Evolutionary conservation across 2,329 filamentous ascomycete genomes (phyloP), one percentile per base, ranked within the genome.

Genomic region (Rhynchosporium secalis): DNA sequence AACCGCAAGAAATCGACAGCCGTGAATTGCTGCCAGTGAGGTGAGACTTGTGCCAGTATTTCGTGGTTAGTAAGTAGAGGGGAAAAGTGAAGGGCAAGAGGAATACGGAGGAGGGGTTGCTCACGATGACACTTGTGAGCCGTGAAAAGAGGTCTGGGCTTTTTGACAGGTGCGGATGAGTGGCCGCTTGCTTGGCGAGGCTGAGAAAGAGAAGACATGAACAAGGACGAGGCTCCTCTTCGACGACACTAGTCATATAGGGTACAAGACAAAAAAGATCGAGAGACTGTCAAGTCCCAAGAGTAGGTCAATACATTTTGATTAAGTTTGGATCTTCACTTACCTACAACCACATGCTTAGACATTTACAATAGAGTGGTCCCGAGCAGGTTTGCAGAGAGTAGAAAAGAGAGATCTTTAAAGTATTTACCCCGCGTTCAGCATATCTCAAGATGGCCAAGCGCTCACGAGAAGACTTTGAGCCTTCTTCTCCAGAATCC

Each of bases 381-480:
- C 33, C 49, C 61, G 12, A 52, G 20, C 41, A 62, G 61, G 45
- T 62, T 41, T 59, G 26, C 57, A 59, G 51, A 38, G 6, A 36
- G 9, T 38, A 41, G 20, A 51, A 28, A 56, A 61, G 40, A 60
- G 58, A 62, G 56, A 49, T 52, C 56, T 48, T 49, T 52, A 68
- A 63, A 70, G 69, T 77, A 77, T 74, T 72, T 72, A 63, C 74
- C 75, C 75, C 73, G 70, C 68, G 65, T 70, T 67, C 65, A 69
- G 66, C 61, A 66, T 52, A 56, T 67, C 65, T 63, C 45, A 72
- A 68, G 61, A 88, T 87, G 86, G 78, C 79, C 69, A 88, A 88
- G 76, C 85, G 86, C 74, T 79, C 80, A 75, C 79, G 83, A 74
- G 77, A 78, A 75, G 78, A 78, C 67, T 82, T 81, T 62, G 70